Base-by-base conservation (phyloP, 108 stramenopile genomes). In the Aurantiochytrium sp. region DNA sequence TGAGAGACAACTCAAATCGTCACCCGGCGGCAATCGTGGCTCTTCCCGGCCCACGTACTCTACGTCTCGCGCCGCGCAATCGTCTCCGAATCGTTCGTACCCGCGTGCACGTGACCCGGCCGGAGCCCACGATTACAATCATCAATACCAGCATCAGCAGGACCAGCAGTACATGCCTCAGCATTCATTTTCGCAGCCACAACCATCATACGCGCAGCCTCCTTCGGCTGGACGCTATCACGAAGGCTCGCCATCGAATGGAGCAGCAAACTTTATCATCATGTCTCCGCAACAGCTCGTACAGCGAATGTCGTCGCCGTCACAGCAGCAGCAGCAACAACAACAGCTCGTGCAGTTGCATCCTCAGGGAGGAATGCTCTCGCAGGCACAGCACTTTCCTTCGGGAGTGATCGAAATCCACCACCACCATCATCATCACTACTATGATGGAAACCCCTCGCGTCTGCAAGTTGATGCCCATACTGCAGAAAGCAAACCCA, bases 381-480 rank as follows among this genome's bases (percentile, higher is more conserved):
- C 45, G 28, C 45, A 18, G 45, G 19, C 18, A 12, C 76, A 83
- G 76, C 49, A 4, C 19, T 2, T 16, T 45, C 23, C 76, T 3
- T 47, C 45, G 49, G 51, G 76, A 14, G 49, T 83, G 16, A 83
- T 53, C 4, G 76, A 83, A 83, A 28, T 83, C 23, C 76, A 83
- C 51, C 76, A 83, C 51, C 76, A 83, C 28, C 76, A 83, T 4
- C 76, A 83, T 53, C 76, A 83, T 45, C 76, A 83, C 76, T 83
- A 83, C 1, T 83, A 83, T 23, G 76, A 69, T 69, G 64, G 35
- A 14, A 1, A 69, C 64, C 64, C 42, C 21, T 42, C 25, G 64
- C 64, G 42, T 23, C 25, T 42, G 42, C 64, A 69, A 23, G 25
- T 42, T 23, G 64, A 42, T 23, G 64, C 25, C 10, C 35, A 69